Evolutionary conservation across 495 filamentous ascomycete species (phyloP).

Genomic region (Penicillium cinerascens): DNA sequence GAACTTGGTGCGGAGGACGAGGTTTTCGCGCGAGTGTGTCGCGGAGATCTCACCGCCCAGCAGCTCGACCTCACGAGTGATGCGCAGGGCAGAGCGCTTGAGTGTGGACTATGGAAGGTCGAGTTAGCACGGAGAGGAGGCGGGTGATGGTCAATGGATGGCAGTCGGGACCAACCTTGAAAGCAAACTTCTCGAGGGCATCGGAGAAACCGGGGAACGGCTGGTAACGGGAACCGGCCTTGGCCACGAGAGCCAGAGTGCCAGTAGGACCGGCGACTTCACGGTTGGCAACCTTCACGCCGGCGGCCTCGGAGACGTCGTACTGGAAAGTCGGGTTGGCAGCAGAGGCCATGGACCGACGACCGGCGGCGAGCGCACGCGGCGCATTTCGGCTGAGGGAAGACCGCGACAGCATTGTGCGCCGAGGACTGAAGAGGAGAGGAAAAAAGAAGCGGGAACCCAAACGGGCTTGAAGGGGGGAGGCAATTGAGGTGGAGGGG

Average conservation of each 20-base stretch:
- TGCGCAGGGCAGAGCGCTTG: conserved; percentile 81
- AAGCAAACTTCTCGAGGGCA: conserved; percentile 87
- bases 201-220: conserved; percentile 82
- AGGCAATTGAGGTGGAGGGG: conserved; percentile 40
- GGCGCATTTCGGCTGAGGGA: conserved; percentile 73
- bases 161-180: conserved; percentile 68
- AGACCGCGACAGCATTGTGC: conserved; percentile 81
- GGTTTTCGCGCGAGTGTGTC: conserved; percentile 86
- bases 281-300: conserved; percentile 86
- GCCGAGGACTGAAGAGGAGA: conserved; percentile 35
- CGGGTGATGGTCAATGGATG: conserved; percentile 22
- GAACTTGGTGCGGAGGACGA: conserved; percentile 90
- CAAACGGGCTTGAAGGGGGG: conserved; percentile 30
- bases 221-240: conserved; percentile 91
- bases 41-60: conserved; percentile 81
- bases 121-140: not conserved
- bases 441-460: conserved; percentile 29
- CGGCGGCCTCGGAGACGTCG: conserved; percentile 76
- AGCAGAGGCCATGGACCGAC: conserved; percentile 77
- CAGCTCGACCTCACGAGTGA: conserved; percentile 91
- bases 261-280: conserved; percentile 85
- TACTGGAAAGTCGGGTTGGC: conserved; percentile 80
- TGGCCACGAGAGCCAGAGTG: conserved; percentile 83
- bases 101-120: conserved; percentile 64
- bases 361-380: conserved; percentile 60